These are phyloP conservation scores for Magnolia kwangsiensis DNA, from an alignment of 164 flowering plant genomes.

Conservation along the genomic window DNA sequence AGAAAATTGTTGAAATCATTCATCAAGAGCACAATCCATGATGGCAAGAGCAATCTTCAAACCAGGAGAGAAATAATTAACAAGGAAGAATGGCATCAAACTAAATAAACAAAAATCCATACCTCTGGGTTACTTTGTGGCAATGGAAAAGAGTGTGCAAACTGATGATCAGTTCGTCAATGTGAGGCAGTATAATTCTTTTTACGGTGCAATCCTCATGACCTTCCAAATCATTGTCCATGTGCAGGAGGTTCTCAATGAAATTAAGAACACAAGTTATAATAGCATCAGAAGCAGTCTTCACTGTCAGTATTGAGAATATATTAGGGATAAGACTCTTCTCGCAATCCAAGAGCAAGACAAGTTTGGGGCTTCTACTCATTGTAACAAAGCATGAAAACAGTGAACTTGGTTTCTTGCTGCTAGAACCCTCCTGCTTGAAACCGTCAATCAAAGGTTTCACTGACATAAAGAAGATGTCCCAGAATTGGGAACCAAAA, in stretches of 20 bases:
- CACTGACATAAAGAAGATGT: conserved; percentile 61
- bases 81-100: neutral
- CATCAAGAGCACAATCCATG: neutral
- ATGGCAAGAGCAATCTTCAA: neutral
- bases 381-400: conserved; percentile 86
- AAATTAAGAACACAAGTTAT: conserved; percentile 63
- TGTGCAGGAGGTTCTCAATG: conserved; percentile 64
- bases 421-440: conserved; percentile 83
- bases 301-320: conserved; percentile 65
- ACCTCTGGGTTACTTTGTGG: conserved; percentile 51
- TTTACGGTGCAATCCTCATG: conserved; percentile 32
- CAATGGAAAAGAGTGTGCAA: conserved; percentile 52
- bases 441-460: conserved; percentile 65
- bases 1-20: neutral
- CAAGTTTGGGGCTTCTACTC: conserved; percentile 71
- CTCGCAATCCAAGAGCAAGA: conserved; percentile 53
- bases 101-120: conserved; percentile 7
- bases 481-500: conserved; percentile 75
- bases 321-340: conserved; percentile 65
- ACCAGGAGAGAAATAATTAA: neutral
- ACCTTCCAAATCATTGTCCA: conserved; percentile 43
- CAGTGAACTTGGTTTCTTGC: conserved; percentile 86
- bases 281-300: conserved; percentile 63
- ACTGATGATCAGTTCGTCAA: conserved; percentile 55
- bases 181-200: conserved; percentile 42